A percentile compares a stretch with the other conserved stretches of the same genome.
These are phyloP conservation scores for Durotheca rogersii DNA, from an alignment of 495 filamentous ascomycete genomes.

Conservation along the genomic window DNA sequence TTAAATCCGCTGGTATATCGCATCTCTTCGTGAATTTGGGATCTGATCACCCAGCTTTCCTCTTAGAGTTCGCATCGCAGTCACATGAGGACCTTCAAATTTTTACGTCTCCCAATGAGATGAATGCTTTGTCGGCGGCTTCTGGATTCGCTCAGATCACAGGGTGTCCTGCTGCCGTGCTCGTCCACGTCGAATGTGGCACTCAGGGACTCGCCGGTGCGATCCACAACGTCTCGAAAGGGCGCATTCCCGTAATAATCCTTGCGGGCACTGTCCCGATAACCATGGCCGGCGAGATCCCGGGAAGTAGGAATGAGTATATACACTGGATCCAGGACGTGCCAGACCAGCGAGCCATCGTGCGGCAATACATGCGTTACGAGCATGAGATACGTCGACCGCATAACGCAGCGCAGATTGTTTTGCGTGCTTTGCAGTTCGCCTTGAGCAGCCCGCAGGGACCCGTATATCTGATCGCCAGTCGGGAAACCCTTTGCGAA, in stretches of 20 bases:
- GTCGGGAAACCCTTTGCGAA: conserved; percentile 34
- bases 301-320: conserved; percentile 33
- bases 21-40: conserved; percentile 10
- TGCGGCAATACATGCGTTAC: conserved; percentile 32
- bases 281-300: conserved; percentile 28
- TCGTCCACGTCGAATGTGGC: conserved; percentile 37
- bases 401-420: conserved; percentile 27
- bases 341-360: conserved; percentile 29
- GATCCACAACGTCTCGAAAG: conserved; percentile 35
- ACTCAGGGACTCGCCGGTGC: conserved; percentile 34
- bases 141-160: conserved; percentile 35
- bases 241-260: conserved; percentile 34
- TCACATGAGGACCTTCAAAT: conserved; percentile 1
- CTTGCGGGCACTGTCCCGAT: conserved; percentile 32
- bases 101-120: conserved; percentile 19
- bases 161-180: conserved; percentile 26
- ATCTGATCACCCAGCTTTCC: conserved; percentile 7
- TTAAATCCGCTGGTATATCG: not conserved
- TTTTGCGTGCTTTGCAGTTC: conserved; percentile 34
- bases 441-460: conserved; percentile 33
- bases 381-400: conserved; percentile 32
- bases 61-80: conserved; percentile 3
- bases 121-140: conserved; percentile 34
- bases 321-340: conserved; percentile 37
- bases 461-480: conserved; percentile 37